Evolutionary conservation across 2,329 filamentous ascomycete species (phyloP).

Genomic region (Colletotrichum truncatum): DNA sequence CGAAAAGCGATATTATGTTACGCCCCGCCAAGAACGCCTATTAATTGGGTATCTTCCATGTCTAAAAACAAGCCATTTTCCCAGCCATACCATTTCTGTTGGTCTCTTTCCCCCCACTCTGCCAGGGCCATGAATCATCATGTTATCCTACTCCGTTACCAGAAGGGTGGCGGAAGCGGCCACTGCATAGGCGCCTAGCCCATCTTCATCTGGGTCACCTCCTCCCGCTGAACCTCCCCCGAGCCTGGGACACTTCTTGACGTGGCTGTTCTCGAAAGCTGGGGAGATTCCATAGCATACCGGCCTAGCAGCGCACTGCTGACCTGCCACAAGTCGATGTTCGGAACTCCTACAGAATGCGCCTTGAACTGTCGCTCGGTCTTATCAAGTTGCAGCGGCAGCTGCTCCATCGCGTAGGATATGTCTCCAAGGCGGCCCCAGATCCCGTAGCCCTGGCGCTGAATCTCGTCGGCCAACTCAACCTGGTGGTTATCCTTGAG

Average conservation of each 20-base stretch:
- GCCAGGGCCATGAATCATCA: neutral
- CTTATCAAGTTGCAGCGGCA: constrained; percentile 22
- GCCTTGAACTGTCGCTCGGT: constrained; percentile 22
- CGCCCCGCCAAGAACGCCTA: constrained; percentile 10
- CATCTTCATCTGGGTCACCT: constrained; percentile 47
- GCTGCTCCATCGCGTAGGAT: constrained; percentile 29
- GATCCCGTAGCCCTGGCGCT: constrained; percentile 79
- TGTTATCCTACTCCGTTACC: neutral
- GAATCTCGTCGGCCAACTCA: constrained; percentile 83
- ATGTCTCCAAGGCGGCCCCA: constrained; percentile 31
- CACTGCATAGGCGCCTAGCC: constrained; percentile 42
- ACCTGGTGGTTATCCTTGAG: constrained; percentile 92
- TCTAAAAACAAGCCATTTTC: constrained; percentile 1
- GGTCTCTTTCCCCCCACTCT: neutral
- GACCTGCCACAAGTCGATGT: constrained; percentile 28
- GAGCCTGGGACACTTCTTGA: neutral
- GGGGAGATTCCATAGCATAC: neutral
- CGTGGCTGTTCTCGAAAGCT: neutral
- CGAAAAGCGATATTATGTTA: constrained; percentile 18
- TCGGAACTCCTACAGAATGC: constrained; percentile 2
- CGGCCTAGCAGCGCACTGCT: constrained; percentile 26
- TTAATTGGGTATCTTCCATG: constrained; percentile 18
- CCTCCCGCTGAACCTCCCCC: constrained; percentile 43
- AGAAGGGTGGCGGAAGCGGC: neutral
- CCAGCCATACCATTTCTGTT: neutral